Percentiles rank a stretch among this genome's conserved stretches.
Evolutionary conservation across 225 moss, liverwort and hornwort species (phyloP).

Genomic region (Polytrichum commune): DNA sequence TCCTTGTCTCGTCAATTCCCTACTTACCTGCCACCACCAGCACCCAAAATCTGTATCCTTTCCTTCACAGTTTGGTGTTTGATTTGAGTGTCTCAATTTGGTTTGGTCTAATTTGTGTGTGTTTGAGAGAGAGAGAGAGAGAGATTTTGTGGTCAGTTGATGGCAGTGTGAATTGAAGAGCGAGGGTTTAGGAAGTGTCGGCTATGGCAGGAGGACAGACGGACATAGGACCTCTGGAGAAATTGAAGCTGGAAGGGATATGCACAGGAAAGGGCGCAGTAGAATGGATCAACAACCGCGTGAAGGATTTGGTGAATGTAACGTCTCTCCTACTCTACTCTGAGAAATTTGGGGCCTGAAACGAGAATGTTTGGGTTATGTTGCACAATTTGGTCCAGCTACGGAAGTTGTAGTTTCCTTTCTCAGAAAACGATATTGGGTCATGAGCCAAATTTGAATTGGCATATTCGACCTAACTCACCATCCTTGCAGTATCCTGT

Average conservation of each 20-base stretch:
- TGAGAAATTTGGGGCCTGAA: neutral
- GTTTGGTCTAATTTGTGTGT: too few species aligned
- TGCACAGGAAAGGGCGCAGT: conserved; percentile 14
- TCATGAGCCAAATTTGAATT: neutral
- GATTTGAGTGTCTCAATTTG: too few species aligned
- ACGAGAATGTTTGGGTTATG: neutral
- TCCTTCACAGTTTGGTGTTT: too few species aligned
- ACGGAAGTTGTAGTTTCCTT: neutral
- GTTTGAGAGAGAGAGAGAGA: too few species aligned
- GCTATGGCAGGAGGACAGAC: conserved; percentile 12
- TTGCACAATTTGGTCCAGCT: neutral
- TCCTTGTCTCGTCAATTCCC: too few species aligned
- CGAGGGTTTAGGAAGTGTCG: neutral
- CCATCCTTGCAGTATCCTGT: too few species aligned
- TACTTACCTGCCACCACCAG: too few species aligned
- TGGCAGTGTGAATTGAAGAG: neutral
- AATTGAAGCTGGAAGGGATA: conserved; percentile 23
- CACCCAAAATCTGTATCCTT: too few species aligned
- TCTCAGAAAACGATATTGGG: neutral
- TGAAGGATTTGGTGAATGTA: conserved; percentile 44
- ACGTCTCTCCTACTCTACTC: conserved; percentile 2
- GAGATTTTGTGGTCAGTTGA: too few species aligned
- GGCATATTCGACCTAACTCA: neutral
- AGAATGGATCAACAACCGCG: conserved; percentile 43
- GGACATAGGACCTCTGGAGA: conserved; percentile 6